Evolutionary conservation across 176 grass and related monocot genomes (phyloP), one percentile per base, ranked within the genome.

Genomic region (Alloteropsis semialata): DNA sequence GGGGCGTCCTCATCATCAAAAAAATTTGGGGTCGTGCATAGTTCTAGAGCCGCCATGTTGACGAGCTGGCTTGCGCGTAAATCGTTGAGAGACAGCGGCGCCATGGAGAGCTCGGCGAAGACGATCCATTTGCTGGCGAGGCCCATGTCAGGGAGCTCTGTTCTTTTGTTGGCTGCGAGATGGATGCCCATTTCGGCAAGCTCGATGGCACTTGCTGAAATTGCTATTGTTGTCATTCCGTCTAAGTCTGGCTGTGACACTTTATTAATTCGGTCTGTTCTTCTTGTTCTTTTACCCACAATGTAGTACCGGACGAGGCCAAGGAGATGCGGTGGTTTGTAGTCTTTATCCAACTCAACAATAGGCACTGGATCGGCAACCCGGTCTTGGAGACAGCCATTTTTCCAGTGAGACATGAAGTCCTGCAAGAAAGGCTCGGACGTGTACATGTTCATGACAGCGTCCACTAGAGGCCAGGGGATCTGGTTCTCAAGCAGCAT

Each of bases 401-500:
- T 38, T 43, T 69, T 69, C n/a, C 3, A 43, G 0, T 1, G 2
- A 42, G 21, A 4, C 5, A 43, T 24, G 65, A 69, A 69, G 2
- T 14, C 2, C 4, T 24, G 5, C 37, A 69, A 25, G 3, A n/a
- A n/a, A n/a, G 21, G 10, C 19, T n/a, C 34, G 8, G 18, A 2
- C 11, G 5, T 24, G 21, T 25, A 69, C 45, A n/a, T n/a, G n/a
- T 48, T 5, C 8, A 69, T 43, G 21, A 69, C 11, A 2, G 65
- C 10, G 10, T 69, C 2, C 5, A 69, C 65, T 21, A 69, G 22
- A 1, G 9, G 8, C 65, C 65, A 69, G 5, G 65, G 65, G 65
- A 69, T 21, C 63, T 66, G 63, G 63, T 66, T 66, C 63, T 66
- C 63, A 3, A 39, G 63, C 36, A 66, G 63, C 63, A 69, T 69